These are phyloP conservation scores for Lathyrus tuberosus DNA, from an alignment of 306 rosid species.

Conservation along the genomic window DNA sequence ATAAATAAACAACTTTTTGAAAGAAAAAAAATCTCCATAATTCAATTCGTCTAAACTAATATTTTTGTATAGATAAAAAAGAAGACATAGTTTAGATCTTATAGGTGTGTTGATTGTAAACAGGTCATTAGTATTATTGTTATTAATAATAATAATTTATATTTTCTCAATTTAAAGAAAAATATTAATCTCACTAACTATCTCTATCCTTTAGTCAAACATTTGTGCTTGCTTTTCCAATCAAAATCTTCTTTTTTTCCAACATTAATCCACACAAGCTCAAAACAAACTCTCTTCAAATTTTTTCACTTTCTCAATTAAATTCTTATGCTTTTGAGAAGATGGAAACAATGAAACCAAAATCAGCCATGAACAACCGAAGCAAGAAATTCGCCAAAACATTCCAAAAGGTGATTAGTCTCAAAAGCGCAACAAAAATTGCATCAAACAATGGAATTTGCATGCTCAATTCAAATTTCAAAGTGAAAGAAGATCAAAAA, in stretches of 20 bases:
- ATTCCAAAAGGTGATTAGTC: constrained; percentile 70
- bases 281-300: constrained; percentile 25
- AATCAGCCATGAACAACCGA: constrained; percentile 58
- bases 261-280: constrained; percentile 31
- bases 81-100: too few relatives aligned
- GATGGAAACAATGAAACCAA: constrained; percentile 77
- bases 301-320: constrained; percentile 9
- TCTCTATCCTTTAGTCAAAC: constrained; percentile 54
- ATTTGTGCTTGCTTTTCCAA: constrained; percentile 53
- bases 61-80: too few relatives aligned
- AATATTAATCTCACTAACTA: constrained; percentile 21
- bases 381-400: constrained; percentile 59
- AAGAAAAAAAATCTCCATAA: too few relatives aligned
- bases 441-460: constrained; percentile 83
- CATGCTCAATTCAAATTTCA: constrained; percentile 56
- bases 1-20: too few relatives aligned
- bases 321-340: constrained; percentile 47
- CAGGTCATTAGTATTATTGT: too few relatives aligned
- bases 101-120: too few relatives aligned
- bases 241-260: constrained; percentile 42
- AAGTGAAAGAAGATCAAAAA: constrained; percentile 57
- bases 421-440: constrained; percentile 58
- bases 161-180: too few relatives aligned
- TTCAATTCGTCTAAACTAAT: too few relatives aligned
- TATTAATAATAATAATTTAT: too few relatives aligned